These are phyloP conservation scores for Cryphonectria japonica DNA, from an alignment of 2,329 filamentous ascomycete species.

Conservation along the genomic window DNA sequence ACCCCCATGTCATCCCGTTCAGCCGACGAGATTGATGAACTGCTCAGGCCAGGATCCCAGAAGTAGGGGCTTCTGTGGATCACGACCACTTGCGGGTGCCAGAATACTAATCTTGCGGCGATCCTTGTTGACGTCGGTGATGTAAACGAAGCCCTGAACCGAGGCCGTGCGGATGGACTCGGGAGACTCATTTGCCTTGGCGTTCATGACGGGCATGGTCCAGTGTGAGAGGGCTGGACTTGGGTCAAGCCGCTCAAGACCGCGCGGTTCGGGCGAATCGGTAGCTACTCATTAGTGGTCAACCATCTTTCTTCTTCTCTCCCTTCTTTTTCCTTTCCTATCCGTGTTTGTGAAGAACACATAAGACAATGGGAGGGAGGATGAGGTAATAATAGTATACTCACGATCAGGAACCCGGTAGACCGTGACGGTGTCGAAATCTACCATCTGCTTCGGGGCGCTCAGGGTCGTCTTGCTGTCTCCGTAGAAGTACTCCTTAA, in stretches of 20 bases:
- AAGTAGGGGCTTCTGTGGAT: slow-evolving; percentile 79
- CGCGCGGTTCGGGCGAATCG: slow-evolving; percentile 39
- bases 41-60: slow-evolving; percentile 88
- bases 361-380: slow-evolving; percentile 7
- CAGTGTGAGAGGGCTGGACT: slow-evolving; percentile 75
- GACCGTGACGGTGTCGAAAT: slow-evolving; percentile 74
- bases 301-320: background rate
- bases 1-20: slow-evolving; percentile 10
- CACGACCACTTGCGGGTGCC: slow-evolving; percentile 78
- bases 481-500: slow-evolving; percentile 95
- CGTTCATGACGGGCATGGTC: slow-evolving; percentile 83
- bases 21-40: slow-evolving; percentile 74
- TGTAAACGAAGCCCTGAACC: slow-evolving; percentile 91
- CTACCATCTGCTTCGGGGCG: slow-evolving; percentile 83
- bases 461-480: slow-evolving; percentile 75
- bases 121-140: slow-evolving; percentile 87
- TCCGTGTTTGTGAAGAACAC: too few species aligned
- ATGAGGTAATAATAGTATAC: slow-evolving; percentile 32
- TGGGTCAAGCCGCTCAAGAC: slow-evolving; percentile 68
- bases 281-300: slow-evolving; percentile 31
- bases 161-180: slow-evolving; percentile 78
- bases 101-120: slow-evolving; percentile 80
- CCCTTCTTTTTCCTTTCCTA: too few species aligned
- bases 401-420: slow-evolving; percentile 69
- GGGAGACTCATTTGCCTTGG: slow-evolving; percentile 67